phyloP scores from a whole-genome alignment of 2,329 filamentous ascomycete genomes.

The Dothistroma pini region DNA sequence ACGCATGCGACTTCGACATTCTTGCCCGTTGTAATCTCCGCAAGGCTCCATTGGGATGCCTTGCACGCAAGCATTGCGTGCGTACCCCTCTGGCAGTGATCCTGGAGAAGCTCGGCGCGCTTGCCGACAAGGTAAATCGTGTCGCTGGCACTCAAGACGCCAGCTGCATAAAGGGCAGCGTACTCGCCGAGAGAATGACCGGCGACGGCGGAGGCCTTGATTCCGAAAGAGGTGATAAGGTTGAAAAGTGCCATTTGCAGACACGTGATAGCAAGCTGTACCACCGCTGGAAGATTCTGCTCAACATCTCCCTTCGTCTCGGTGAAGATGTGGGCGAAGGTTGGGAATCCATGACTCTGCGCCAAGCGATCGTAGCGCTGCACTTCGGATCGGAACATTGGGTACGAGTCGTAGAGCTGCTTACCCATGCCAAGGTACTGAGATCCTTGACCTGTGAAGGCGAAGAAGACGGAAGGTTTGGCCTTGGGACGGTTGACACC shows the following conservation, averaged over 20 bases:
- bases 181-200: slow-evolving; percentile 41
- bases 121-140: slow-evolving; percentile 37
- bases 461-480: slow-evolving; percentile 19
- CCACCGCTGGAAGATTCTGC: slow-evolving; percentile 15
- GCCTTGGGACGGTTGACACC: slow-evolving; percentile 29
- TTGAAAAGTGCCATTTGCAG: slow-evolving; percentile 41
- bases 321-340: slow-evolving; percentile 23
- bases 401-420: slow-evolving; percentile 21
- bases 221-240: slow-evolving; percentile 29
- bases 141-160: slow-evolving; percentile 36
- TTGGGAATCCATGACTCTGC: slow-evolving; percentile 30
- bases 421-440: slow-evolving; percentile 19
- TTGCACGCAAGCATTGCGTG: slow-evolving; percentile 28
- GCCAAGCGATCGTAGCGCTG: slow-evolving; percentile 24
- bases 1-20: slow-evolving; percentile 26
- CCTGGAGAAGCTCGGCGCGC: slow-evolving; percentile 33
- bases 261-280: slow-evolving; percentile 41
- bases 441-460: slow-evolving; percentile 24
- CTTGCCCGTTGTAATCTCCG: background rate
- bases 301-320: background rate
- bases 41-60: slow-evolving; percentile 3
- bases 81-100: slow-evolving; percentile 25
- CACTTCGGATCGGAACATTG: slow-evolving; percentile 3
- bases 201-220: slow-evolving; percentile 28
- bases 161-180: slow-evolving; percentile 37